Base-by-base conservation (phyloP, 2,329 filamentous ascomycete species). In the Penicillium occitanis region DNA sequence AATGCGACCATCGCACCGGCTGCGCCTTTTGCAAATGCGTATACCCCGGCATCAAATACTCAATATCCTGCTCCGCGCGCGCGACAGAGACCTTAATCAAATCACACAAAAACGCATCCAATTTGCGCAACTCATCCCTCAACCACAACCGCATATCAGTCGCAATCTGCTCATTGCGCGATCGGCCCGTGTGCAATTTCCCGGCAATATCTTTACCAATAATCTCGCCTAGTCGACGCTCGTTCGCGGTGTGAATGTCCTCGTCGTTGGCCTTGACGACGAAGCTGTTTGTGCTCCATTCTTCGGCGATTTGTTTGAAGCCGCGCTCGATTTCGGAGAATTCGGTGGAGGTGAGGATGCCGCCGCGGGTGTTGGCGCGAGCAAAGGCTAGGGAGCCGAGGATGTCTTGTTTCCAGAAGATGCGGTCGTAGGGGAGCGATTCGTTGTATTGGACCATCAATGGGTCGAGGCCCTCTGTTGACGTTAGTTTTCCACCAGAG, bases 131-230 rank as follows among this genome's bases (percentile, higher is more conserved):
- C 80, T 90, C 85, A 69, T 93, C 89, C 51, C 92, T 86, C 69
- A 96, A 80, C 92, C 92, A 97, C 77, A 97, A 83, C 68, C 92
- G 89, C 91, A 97, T 94, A 73, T 96, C 92, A 25, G 90, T 93
- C 58, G 89, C 92, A 65, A 96, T 88, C 80, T 97, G 93, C 80
- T 97, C 93, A 74, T 97, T 97, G 71, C 93, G 87, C 77, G 90
- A 93, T 62, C 93, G 89, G 51, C 90, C 90, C 2, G 93, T 97
- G 80, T 97, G 93, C 66, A 97, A 86, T 82, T 97, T 97, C 28
- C 93, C 92, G 0, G 90, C 92, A 66, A 91, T 88, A 30, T 93
- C 87, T 77, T 91, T 93, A 73, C 93, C 92, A 69, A 97, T 93
- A 69, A 97, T 85, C 82, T 97, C 93, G 61, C 91, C 90, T 1